These are phyloP conservation scores for Penicillium capsulatum DNA, from an alignment of 2,329 filamentous ascomycete genomes.

Conservation along the genomic window DNA sequence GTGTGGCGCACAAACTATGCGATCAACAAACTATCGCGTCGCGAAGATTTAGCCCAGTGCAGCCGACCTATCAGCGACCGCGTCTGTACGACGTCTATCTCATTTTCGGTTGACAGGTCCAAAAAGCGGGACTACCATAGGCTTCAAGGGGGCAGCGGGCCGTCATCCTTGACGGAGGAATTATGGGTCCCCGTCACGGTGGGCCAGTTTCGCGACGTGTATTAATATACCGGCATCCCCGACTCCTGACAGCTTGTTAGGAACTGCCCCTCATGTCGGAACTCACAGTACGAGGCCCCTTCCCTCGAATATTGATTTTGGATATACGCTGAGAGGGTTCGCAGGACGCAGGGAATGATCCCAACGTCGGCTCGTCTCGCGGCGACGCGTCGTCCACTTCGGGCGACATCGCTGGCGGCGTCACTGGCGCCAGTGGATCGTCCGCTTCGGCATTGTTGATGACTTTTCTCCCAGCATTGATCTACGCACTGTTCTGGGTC, in stretches of 20 bases:
- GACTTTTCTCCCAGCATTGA: constrained; percentile 46
- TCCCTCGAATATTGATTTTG: background rate
- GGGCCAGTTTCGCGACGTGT: background rate
- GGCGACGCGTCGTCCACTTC: constrained; percentile 37
- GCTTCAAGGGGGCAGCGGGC: constrained; percentile 11
- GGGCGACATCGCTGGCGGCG: constrained; percentile 26
- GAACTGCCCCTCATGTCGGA: constrained; percentile 12
- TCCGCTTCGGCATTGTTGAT: constrained; percentile 48
- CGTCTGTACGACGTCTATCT: constrained; percentile 8
- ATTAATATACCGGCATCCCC: background rate
- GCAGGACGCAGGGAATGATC: constrained; percentile 39
- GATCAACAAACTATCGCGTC: constrained; percentile 20
- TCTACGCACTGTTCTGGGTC: constrained; percentile 45
- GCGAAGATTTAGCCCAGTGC: constrained; percentile 10
- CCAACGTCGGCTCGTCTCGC: constrained; percentile 41
- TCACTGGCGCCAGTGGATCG: constrained; percentile 41
- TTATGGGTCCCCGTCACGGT: constrained; percentile 6
- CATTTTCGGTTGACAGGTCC: constrained; percentile 27
- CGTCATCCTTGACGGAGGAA: constrained; percentile 8
- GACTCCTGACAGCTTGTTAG: background rate
- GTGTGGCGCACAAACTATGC: constrained; percentile 16
- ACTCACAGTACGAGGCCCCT: constrained; percentile 11
- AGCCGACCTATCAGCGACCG: constrained; percentile 17
- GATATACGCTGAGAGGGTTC: background rate
- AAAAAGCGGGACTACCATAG: constrained; percentile 13